Evolutionary conservation across 345 rosid species (phyloP).

Genomic region (Eutrema yunnanense): DNA sequence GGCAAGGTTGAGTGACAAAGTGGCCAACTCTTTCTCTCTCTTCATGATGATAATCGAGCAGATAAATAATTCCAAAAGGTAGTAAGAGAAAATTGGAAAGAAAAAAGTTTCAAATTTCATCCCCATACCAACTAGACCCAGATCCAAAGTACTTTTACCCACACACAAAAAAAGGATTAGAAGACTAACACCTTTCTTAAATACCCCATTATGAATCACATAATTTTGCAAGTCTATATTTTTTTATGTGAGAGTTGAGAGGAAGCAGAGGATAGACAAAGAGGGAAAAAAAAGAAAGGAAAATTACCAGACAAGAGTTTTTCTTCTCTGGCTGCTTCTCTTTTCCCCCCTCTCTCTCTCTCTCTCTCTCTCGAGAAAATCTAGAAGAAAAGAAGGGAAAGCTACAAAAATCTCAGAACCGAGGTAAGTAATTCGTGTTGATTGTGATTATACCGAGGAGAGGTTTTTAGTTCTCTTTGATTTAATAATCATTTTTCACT

Average conservation of each 20-base stretch:
- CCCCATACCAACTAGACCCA: constrained; percentile 24
- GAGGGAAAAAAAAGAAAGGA: neutral
- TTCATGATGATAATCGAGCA: constrained; percentile 21
- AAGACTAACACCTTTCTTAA: constrained; percentile 24
- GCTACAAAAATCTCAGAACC: neutral
- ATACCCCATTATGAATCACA: neutral
- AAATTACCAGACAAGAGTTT: constrained; percentile 19
- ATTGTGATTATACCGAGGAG: neutral
- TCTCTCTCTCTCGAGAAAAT: constrained; percentile 3
- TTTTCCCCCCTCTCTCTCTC: neutral
- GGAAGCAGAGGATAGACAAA: constrained; percentile 11
- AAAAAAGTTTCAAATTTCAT: constrained; percentile 8
- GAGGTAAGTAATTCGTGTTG: constrained; percentile 15
- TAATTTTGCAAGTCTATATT: neutral
- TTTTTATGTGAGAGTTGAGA: neutral
- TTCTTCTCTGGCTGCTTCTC: constrained; percentile 27
- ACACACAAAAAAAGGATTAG: constrained; percentile 14
- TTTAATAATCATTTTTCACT: neutral
- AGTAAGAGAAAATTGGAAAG: constrained; percentile 3
- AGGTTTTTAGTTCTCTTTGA: neutral
- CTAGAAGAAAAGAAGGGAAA: constrained; percentile 19
- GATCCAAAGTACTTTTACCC: constrained; percentile 27
- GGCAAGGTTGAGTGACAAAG: constrained; percentile 34
- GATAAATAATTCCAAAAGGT: constrained; percentile 10
- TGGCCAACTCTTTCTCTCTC: constrained; percentile 40